A percentile compares a stretch with the other conserved stretches of the same genome.
phyloP scores from a whole-genome alignment of 2,329 filamentous ascomycete genomes.

The Neurospora sp. region DNA sequence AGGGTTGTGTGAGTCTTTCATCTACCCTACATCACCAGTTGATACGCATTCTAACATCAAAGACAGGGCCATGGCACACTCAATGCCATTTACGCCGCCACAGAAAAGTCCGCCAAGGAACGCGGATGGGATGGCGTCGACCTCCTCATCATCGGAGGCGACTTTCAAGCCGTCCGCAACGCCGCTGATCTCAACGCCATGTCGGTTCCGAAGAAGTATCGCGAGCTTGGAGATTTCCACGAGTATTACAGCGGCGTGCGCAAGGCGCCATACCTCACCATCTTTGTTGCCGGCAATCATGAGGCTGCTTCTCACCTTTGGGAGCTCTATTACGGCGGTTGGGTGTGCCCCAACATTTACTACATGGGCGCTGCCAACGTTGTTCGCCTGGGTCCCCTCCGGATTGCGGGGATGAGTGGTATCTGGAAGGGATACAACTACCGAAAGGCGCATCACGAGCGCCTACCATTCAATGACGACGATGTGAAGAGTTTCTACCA shows the following conservation, averaged over 20 bases:
- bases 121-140: constrained; percentile 77
- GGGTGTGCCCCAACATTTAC: constrained; percentile 95
- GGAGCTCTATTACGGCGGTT: constrained; percentile 93
- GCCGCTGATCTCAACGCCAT: constrained; percentile 79
- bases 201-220: constrained; percentile 82
- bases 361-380: constrained; percentile 93
- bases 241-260: constrained; percentile 79
- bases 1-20: constrained; percentile 63
- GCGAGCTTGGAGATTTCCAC: constrained; percentile 81
- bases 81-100: constrained; percentile 79
- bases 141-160: constrained; percentile 86
- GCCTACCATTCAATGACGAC: constrained; percentile 68
- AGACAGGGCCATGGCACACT: constrained; percentile 78
- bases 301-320: constrained; percentile 84
- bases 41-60: constrained; percentile 13
- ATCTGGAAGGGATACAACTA: constrained; percentile 95
- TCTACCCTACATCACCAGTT: neutral
- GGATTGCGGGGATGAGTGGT: constrained; percentile 82
- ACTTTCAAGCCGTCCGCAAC: constrained; percentile 92
- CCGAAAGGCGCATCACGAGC: constrained; percentile 70
- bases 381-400: constrained; percentile 68
- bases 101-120: constrained; percentile 55
- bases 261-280: constrained; percentile 74
- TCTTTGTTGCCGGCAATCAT: constrained; percentile 93
- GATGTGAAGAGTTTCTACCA: constrained; percentile 83